Percentiles rank a stretch among this genome's conserved stretches.
Evolutionary conservation across 2,329 filamentous ascomycete genomes (phyloP).

Genomic region (Metarhizium anisopliae): DNA sequence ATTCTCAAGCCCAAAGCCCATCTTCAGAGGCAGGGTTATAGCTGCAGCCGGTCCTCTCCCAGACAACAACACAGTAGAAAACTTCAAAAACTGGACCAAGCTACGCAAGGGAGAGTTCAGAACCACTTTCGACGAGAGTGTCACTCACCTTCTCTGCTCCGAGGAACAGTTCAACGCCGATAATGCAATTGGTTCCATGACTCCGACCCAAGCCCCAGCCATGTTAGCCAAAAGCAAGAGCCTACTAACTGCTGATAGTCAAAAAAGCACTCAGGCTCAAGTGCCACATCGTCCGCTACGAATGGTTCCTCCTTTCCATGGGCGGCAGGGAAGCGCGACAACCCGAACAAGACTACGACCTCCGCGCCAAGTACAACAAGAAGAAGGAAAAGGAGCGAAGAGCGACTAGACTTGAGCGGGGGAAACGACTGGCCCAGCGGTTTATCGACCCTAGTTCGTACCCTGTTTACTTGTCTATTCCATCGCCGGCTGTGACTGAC

Average conservation of each 20-base stretch:
- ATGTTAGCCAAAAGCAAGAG: not conserved
- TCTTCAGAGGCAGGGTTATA: constrained; percentile 46
- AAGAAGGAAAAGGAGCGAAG: constrained; percentile 22
- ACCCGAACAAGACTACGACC: constrained; percentile 30
- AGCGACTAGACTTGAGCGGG: constrained; percentile 24
- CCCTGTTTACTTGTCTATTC: not conserved
- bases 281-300: constrained; percentile 34
- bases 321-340: constrained; percentile 9
- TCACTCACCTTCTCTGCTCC: constrained; percentile 67
- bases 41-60: constrained; percentile 51
- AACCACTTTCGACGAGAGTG: constrained; percentile 37
- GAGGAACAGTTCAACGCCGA: constrained; percentile 48
- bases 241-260: constrained; percentile 15
- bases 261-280: constrained; percentile 26
- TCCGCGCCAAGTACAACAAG: constrained; percentile 24
- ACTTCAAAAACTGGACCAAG: constrained; percentile 58
- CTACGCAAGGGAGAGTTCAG: constrained; percentile 52
- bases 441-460: constrained; percentile 42
- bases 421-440: constrained; percentile 30
- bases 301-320: constrained; percentile 44
- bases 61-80: constrained; percentile 35
- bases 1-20: constrained; percentile 19
- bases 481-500: not conserved
- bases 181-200: constrained; percentile 24
- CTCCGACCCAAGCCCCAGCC: not conserved